Percentiles rank a stretch among this genome's conserved stretches.
Evolutionary conservation across 495 filamentous ascomycete species (phyloP).

Genomic region (Penicillium coprophilum): DNA sequence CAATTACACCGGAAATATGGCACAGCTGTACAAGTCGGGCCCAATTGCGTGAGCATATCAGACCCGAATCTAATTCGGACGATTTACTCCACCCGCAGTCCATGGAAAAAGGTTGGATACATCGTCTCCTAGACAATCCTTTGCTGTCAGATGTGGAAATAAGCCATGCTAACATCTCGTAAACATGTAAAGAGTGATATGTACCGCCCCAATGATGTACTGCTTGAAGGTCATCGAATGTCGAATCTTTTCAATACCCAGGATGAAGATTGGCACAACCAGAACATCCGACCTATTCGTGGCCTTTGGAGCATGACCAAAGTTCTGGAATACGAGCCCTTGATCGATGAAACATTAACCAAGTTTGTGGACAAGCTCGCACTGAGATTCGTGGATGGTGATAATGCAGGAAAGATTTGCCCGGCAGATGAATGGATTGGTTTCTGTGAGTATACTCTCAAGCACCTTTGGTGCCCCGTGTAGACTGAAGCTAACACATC

Average conservation of each 20-base stretch:
- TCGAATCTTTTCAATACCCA: conserved; percentile 41
- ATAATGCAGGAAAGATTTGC: conserved; percentile 23
- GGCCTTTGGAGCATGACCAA: conserved; percentile 43
- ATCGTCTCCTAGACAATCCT: background rate
- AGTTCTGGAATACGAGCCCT: conserved; percentile 28
- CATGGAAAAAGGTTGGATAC: conserved; percentile 27
- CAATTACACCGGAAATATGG: conserved; percentile 54
- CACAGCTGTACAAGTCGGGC: conserved; percentile 54
- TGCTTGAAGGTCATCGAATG: conserved; percentile 24
- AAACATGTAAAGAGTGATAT: conserved; percentile 25
- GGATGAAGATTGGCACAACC: conserved; percentile 44
- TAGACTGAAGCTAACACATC: background rate
- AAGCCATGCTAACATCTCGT: background rate
- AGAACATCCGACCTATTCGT: conserved; percentile 33
- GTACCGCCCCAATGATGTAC: conserved; percentile 27
- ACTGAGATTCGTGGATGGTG: conserved; percentile 20
- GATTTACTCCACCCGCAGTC: conserved; percentile 42
- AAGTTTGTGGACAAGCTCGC: conserved; percentile 27
- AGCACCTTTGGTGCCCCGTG: background rate
- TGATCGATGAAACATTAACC: conserved; percentile 29
- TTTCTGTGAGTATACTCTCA: conserved; percentile 29
- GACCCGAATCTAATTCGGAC: conserved; percentile 40
- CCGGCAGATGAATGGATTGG: conserved; percentile 44
- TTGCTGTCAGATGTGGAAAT: background rate
- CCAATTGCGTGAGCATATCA: conserved; percentile 55